Percentiles rank a stretch among this genome's conserved stretches.
Evolutionary conservation across 176 grass and related monocot species (phyloP).

Genomic region (Saccharum spontaneum): DNA sequence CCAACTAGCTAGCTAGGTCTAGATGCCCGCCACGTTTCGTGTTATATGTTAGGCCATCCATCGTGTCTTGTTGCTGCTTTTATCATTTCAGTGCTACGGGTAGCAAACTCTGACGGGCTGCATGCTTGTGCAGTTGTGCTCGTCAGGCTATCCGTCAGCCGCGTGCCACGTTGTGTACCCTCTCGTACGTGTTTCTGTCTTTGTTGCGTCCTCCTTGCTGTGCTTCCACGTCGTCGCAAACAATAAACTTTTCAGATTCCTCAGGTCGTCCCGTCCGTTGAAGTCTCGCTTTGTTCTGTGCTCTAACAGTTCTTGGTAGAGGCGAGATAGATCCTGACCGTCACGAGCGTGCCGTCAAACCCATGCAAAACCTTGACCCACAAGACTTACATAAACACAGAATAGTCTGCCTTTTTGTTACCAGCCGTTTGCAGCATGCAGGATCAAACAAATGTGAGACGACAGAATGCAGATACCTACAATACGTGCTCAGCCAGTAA

Average conservation of each 20-base stretch:
- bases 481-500: background rate
- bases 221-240: background rate
- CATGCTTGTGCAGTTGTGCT: background rate
- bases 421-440: background rate
- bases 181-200: background rate
- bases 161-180: background rate
- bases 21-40: background rate
- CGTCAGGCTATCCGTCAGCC: background rate
- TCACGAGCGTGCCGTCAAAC: background rate
- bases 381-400: background rate
- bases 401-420: background rate
- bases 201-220: background rate
- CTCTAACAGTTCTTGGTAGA: background rate
- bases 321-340: background rate
- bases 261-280: background rate
- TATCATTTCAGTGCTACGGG: background rate
- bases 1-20: background rate
- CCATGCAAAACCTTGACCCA: background rate
- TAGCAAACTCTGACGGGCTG: background rate
- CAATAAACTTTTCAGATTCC: slow-evolving; percentile 4
- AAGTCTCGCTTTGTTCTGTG: too few species aligned
- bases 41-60: background rate
- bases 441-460: background rate
- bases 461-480: background rate
- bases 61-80: background rate